Evolutionary conservation across 176 grass and related monocot species (phyloP).

Genomic region (Oryza coarctata): DNA sequence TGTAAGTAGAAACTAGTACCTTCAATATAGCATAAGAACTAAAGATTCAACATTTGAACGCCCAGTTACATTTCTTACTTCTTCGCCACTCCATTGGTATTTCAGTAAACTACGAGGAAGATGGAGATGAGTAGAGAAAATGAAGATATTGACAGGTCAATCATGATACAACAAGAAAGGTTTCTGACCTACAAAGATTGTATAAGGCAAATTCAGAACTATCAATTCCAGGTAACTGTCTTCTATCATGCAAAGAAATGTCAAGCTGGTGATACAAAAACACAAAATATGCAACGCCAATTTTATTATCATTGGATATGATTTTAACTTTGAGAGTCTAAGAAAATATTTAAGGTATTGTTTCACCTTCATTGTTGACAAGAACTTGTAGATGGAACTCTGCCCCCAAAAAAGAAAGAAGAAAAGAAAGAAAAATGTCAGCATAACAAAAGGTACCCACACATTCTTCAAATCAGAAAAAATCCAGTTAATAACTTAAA

Average conservation of each 20-base stretch:
- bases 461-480: not conserved
- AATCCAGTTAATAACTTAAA: conserved; percentile 6
- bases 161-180: conserved; percentile 12
- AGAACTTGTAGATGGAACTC: conserved; percentile 79
- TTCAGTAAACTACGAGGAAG: conserved; percentile 42
- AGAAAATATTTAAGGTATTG: conserved; percentile 26
- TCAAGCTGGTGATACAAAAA: conserved; percentile 63
- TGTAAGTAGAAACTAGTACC: conserved; percentile 48
- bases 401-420: conserved; percentile 41
- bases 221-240: conserved; percentile 57
- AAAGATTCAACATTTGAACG: conserved; percentile 64
- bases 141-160: conserved; percentile 2
- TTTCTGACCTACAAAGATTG: conserved; percentile 42
- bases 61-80: conserved; percentile 62
- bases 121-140: conserved; percentile 1
- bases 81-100: conserved; percentile 59
- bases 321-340: conserved; percentile 19
- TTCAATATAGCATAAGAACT: conserved; percentile 77
- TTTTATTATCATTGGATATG: conserved; percentile 28
- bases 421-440: conserved; percentile 33
- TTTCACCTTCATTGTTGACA: conserved; percentile 71
- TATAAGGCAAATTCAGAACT: conserved; percentile 32
- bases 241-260: conserved; percentile 72
- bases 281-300: conserved; percentile 17
- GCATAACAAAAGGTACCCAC: not conserved